These are phyloP conservation scores for Beauveria varroae DNA, from an alignment of 2,329 filamentous ascomycete species.

Conservation along the genomic window DNA sequence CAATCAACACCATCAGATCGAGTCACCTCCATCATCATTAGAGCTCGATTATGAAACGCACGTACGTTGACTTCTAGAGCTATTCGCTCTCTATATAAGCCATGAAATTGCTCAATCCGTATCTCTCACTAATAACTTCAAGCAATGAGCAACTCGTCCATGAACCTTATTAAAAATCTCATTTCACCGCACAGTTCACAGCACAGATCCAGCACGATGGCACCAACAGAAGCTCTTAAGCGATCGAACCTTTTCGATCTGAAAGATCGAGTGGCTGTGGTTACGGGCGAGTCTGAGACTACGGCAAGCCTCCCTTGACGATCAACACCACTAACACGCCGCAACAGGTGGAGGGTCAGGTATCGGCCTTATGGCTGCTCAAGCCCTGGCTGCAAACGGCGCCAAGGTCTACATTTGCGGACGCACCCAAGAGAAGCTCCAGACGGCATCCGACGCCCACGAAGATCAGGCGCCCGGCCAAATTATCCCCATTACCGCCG, in stretches of 20 bases:
- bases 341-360: conserved; percentile 46
- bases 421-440: conserved; percentile 54
- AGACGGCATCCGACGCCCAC: conserved; percentile 50
- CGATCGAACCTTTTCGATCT: conserved; percentile 31
- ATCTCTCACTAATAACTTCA: too few species aligned
- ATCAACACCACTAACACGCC: not conserved
- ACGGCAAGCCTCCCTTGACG: not conserved
- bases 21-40: not conserved
- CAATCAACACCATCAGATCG: not conserved
- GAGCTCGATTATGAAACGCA: not conserved
- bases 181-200: not conserved
- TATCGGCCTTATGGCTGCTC: conserved; percentile 62
- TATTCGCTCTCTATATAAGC: not conserved
- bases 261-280: conserved; percentile 35
- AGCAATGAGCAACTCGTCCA: too few species aligned
- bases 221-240: not conserved
- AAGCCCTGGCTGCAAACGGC: conserved; percentile 59
- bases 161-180: too few species aligned
- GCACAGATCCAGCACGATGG: not conserved
- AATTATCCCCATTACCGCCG: conserved; percentile 52
- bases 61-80: not conserved
- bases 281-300: conserved; percentile 29
- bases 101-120: too few species aligned
- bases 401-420: conserved; percentile 66
- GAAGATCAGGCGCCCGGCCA: conserved; percentile 44